Conservation (phyloP, 192 early-diverging fungal species). For the Coemansia sp. region DNA sequence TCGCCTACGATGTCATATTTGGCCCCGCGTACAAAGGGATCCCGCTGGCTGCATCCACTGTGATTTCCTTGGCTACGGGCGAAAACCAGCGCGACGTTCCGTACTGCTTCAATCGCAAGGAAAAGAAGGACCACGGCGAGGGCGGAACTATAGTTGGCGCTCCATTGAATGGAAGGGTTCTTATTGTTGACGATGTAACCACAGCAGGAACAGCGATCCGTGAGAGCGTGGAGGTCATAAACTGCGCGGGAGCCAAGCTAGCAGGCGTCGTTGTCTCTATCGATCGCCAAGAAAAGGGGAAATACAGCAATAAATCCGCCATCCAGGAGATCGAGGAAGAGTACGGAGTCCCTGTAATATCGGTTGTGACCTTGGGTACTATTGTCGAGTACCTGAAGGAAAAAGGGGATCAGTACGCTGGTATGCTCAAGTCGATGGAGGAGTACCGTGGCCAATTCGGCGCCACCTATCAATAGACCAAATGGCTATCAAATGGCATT, state of each 20-base stretch:
- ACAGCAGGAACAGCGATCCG: conserved; percentile 99
- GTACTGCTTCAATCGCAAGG: conserved; percentile 97
- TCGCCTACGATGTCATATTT: conserved; percentile 88
- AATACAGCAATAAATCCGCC: conserved; percentile 72
- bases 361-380: conserved; percentile 84
- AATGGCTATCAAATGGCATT: no score
- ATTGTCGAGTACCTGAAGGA: conserved; percentile 88
- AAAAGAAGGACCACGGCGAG: conserved; percentile 98
- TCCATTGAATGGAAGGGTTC: conserved; percentile 69
- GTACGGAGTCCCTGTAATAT: conserved; percentile 76
- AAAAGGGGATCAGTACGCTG: conserved; percentile 42
- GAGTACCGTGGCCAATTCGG: conserved; percentile 84
- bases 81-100: conserved; percentile 63
- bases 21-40: conserved; percentile 99
- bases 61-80: conserved; percentile 69
- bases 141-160: conserved; percentile 95
- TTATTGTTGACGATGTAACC: conserved; percentile 97
- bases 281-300: conserved; percentile 86
- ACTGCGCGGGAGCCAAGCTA: conserved; percentile 68
- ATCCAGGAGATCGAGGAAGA: conserved; percentile 91
- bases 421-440: conserved; percentile 71
- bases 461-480: conserved; percentile 53
- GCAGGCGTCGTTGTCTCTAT: conserved; percentile 90
- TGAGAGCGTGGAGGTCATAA: conserved; percentile 84
- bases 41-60: conserved; percentile 83